phyloP scores from a whole-genome alignment of 2,329 filamentous ascomycete species.

The Alternaria gansuensis region DNA sequence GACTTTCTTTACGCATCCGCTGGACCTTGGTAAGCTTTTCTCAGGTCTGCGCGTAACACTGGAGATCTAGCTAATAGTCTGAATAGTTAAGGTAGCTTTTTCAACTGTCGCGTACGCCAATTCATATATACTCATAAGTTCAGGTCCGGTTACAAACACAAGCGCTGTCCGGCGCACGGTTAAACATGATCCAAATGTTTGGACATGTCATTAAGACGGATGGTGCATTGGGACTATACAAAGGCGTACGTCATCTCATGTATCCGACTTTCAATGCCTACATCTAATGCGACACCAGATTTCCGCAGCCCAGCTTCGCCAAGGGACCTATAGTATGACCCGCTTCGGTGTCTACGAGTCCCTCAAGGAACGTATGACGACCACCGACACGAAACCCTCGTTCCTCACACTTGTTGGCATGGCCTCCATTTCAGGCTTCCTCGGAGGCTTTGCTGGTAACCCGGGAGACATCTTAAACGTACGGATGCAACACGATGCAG shows the following conservation, averaged over 20 bases:
- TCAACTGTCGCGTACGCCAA: constrained; percentile 3
- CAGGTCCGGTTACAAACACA: constrained; percentile 91
- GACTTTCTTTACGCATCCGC: constrained; percentile 88
- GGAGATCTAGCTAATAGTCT: constrained; percentile 40
- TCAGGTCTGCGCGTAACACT: neutral
- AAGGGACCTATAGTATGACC: constrained; percentile 92
- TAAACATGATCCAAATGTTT: constrained; percentile 86
- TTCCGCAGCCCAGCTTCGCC: constrained; percentile 89
- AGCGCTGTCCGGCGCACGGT: constrained; percentile 68
- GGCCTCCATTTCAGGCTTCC: constrained; percentile 82
- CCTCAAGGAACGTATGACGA: constrained; percentile 75
- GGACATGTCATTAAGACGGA: constrained; percentile 79
- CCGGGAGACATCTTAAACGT: constrained; percentile 97
- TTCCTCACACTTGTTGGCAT: constrained; percentile 83
- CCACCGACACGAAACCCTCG: constrained; percentile 64
- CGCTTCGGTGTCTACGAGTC: constrained; percentile 97
- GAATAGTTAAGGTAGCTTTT: constrained; percentile 56
- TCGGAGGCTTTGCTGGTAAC: constrained; percentile 90
- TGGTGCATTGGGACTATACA: constrained; percentile 84
- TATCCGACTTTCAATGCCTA: neutral
- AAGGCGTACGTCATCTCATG: constrained; percentile 67
- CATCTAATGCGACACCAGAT: constrained; percentile 60
- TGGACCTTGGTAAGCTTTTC: constrained; percentile 78
- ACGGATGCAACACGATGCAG: constrained; percentile 93
- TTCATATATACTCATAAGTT: constrained; percentile 29